Conservation (phyloP, 2,329 filamentous ascomycete species). For the Zymoseptoria ardabiliae region DNA sequence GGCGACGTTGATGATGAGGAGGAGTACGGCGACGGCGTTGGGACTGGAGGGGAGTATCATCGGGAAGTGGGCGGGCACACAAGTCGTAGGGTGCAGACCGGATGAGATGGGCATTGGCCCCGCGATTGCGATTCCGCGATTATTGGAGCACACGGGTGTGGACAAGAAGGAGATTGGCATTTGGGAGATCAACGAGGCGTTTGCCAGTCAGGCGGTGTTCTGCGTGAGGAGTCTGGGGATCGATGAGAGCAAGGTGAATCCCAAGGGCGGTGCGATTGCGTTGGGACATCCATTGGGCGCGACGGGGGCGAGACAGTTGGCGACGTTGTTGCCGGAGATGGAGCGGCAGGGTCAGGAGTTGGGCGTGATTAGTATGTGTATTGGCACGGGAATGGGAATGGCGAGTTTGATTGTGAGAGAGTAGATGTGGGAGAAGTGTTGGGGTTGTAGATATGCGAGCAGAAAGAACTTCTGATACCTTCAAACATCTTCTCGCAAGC, state of each 20-base stretch:
- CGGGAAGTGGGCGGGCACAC: slow-evolving; percentile 72
- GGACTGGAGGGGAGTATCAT: slow-evolving; percentile 64
- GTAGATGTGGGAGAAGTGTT: slow-evolving; percentile 19
- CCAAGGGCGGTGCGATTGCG: slow-evolving; percentile 90
- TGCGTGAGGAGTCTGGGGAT: slow-evolving; percentile 65
- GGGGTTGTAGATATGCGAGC: too few species aligned
- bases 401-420: slow-evolving; percentile 45
- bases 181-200: slow-evolving; percentile 91
- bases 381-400: slow-evolving; percentile 48
- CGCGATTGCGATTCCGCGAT: slow-evolving; percentile 74
- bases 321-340: slow-evolving; percentile 65
- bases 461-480: too few species aligned
- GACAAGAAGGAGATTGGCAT: slow-evolving; percentile 62
- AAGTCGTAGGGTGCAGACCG: slow-evolving; percentile 69
- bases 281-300: slow-evolving; percentile 85
- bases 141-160: slow-evolving; percentile 64
- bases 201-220: slow-evolving; percentile 58
- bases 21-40: slow-evolving; percentile 68
- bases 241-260: slow-evolving; percentile 69
- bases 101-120: slow-evolving; percentile 95
- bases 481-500: too few species aligned
- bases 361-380: slow-evolving; percentile 85
- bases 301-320: slow-evolving; percentile 74
- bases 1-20: slow-evolving; percentile 73
- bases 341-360: slow-evolving; percentile 61